These are phyloP conservation scores for Lepiota brunneoincarnata DNA, from an alignment of 768 basidiomycete species.

Conservation along the genomic window DNA sequence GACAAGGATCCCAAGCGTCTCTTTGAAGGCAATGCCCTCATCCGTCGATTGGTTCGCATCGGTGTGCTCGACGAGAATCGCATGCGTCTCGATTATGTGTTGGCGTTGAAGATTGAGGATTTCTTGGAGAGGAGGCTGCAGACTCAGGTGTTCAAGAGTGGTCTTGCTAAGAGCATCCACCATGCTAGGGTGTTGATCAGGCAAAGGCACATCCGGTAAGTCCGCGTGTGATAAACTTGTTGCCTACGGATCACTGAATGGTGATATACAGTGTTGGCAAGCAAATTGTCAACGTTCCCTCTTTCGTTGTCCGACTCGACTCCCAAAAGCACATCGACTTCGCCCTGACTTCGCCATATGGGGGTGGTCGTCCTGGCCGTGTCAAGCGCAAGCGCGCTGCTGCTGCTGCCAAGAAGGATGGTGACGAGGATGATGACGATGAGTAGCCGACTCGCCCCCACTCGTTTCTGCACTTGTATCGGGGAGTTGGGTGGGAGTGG, in stretches of 20 bases:
- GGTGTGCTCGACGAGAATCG: slow-evolving; percentile 99
- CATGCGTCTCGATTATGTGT: slow-evolving; percentile 99
- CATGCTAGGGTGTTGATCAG: slow-evolving; percentile 98
- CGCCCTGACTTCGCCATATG: slow-evolving; percentile 93
- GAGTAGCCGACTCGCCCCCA: slow-evolving; percentile 40
- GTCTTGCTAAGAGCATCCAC: slow-evolving; percentile 97
- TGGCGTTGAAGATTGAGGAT: slow-evolving; percentile 98
- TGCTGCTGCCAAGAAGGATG: slow-evolving; percentile 89
- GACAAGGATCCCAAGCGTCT: slow-evolving; percentile 99
- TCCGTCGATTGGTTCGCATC: slow-evolving; percentile 94
- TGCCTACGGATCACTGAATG: slow-evolving; percentile 2
- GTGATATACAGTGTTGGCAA: slow-evolving; percentile 75
- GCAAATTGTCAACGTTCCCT: slow-evolving; percentile 98
- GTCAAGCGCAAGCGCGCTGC: slow-evolving; percentile 98
- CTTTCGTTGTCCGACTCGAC: slow-evolving; percentile 98
- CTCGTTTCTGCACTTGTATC: slow-evolving; percentile 18
- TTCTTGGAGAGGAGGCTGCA: slow-evolving; percentile 99
- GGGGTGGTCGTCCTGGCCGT: slow-evolving; percentile 91
- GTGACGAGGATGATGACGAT: slow-evolving; percentile 87
- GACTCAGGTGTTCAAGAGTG: slow-evolving; percentile 99
- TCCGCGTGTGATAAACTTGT: slow-evolving; percentile 12
- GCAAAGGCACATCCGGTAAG: slow-evolving; percentile 96
- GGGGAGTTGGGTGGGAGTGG: slow-evolving; percentile 4
- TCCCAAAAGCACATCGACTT: slow-evolving; percentile 99
- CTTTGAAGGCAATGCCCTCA: slow-evolving; percentile 98